Conservation (phyloP, 345 rosid species). For the Lenwebbia sp. region DNA sequence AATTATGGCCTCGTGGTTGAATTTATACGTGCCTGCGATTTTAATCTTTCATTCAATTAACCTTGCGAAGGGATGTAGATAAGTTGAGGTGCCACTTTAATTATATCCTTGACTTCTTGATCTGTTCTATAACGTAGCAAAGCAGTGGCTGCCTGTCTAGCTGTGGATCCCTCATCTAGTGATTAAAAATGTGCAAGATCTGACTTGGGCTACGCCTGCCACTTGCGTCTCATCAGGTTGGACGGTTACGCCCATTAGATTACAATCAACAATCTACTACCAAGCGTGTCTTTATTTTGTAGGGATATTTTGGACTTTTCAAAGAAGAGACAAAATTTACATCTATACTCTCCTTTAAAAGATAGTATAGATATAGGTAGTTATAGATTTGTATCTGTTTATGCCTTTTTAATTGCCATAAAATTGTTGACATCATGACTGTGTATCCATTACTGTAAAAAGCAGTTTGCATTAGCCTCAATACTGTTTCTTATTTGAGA, state of each 20-base stretch:
- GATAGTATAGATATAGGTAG: background rate
- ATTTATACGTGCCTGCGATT: background rate
- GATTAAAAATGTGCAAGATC: background rate
- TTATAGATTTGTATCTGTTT: background rate
- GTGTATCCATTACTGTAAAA: background rate
- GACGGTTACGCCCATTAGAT: background rate
- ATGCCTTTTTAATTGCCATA: background rate
- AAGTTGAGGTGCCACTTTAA: background rate
- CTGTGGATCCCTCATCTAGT: background rate
- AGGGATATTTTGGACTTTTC: background rate
- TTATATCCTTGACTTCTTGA: background rate
- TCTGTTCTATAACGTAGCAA: background rate
- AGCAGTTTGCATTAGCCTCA: background rate
- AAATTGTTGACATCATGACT: background rate
- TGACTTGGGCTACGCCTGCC: background rate
- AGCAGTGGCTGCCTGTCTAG: background rate
- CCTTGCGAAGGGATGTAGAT: background rate
- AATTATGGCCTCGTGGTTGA: background rate
- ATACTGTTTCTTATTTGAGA: background rate
- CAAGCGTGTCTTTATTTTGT: background rate
- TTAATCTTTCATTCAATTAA: background rate
- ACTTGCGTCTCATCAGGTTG: background rate
- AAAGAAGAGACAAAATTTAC: background rate
- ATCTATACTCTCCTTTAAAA: background rate
- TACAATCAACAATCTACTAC: background rate